phyloP scores from a whole-genome alignment of 2,329 filamentous ascomycete species.

The Tolypocladium album region DNA sequence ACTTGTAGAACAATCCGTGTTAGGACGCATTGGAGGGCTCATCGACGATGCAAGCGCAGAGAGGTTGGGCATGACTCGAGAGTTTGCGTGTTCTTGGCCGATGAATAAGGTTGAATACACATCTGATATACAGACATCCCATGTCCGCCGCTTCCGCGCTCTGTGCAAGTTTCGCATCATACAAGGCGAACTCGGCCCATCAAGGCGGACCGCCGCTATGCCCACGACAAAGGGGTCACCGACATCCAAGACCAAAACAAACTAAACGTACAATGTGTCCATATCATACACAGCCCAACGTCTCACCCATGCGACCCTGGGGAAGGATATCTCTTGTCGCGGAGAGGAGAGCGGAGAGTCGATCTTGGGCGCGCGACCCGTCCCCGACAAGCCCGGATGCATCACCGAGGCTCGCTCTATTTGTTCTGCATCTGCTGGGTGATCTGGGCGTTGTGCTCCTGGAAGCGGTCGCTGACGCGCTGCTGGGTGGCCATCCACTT shows the following conservation, averaged over 20 bases:
- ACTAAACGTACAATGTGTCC: not conserved
- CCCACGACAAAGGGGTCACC: not conserved
- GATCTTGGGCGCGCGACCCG: not conserved
- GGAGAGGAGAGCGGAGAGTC: not conserved
- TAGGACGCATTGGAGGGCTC: not conserved
- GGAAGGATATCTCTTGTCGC: not conserved
- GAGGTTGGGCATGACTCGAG: not conserved
- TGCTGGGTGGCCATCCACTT: conserved; percentile 92
- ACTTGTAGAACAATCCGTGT: not conserved
- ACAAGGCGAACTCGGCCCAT: not conserved
- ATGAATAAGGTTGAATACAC: not conserved
- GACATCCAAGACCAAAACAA: not conserved
- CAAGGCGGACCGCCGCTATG: not conserved
- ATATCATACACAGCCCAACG: conserved; percentile 4
- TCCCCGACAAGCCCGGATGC: not conserved
- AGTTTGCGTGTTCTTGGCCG: not conserved
- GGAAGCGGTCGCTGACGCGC: conserved; percentile 84
- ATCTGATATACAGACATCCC: not conserved
- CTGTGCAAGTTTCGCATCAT: not conserved
- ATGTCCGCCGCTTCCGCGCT: not conserved
- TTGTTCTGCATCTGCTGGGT: conserved; percentile 39
- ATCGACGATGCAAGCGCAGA: not conserved
- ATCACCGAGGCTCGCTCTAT: conserved; percentile 9
- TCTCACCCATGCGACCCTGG: not conserved
- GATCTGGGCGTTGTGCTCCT: conserved; percentile 55